Percentiles rank a stretch among this genome's conserved stretches.
These are phyloP conservation scores for Aspergillaceae sp. DNA, from an alignment of 2,329 filamentous ascomycete genomes.

Conservation along the genomic window DNA sequence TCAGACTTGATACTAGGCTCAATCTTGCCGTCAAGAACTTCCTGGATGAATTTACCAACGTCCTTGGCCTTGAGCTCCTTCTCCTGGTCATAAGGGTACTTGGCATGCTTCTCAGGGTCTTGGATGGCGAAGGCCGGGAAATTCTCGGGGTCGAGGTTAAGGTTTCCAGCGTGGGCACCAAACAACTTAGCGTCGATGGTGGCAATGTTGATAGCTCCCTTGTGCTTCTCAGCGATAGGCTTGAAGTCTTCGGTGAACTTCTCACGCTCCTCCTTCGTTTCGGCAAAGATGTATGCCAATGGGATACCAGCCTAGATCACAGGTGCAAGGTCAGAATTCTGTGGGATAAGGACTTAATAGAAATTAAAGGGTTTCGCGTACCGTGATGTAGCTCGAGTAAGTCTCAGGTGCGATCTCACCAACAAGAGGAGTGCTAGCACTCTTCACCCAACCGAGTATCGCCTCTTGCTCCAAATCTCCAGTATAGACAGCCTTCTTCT, in stretches of 20 bases:
- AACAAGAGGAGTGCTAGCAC: constrained; percentile 76
- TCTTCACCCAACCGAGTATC: constrained; percentile 76
- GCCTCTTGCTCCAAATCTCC: constrained; percentile 74
- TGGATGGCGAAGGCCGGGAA: constrained; percentile 98
- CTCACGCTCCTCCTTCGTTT: constrained; percentile 81
- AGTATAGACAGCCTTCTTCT: constrained; percentile 79
- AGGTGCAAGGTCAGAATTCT: neutral
- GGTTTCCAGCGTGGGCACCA: constrained; percentile 88
- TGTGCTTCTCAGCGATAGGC: constrained; percentile 81
- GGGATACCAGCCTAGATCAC: constrained; percentile 62
- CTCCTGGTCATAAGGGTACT: constrained; percentile 87
- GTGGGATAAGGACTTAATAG: neutral
- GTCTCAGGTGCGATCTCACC: constrained; percentile 96
- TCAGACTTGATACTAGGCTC: constrained; percentile 98
- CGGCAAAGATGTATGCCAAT: constrained; percentile 94
- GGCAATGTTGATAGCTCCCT: constrained; percentile 93
- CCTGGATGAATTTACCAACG: constrained; percentile 74
- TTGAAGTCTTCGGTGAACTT: constrained; percentile 68
- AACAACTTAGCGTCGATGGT: constrained; percentile 93
- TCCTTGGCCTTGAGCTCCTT: constrained; percentile 65
- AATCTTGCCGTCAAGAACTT: constrained; percentile 78
- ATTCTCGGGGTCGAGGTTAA: constrained; percentile 91
- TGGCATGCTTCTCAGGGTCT: constrained; percentile 88
- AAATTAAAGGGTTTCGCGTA: constrained; percentile 27
- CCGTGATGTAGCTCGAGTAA: constrained; percentile 87